Conservation (phyloP, 2,329 filamentous ascomycete genomes). For the Lasiodiplodia gonubiensis region DNA sequence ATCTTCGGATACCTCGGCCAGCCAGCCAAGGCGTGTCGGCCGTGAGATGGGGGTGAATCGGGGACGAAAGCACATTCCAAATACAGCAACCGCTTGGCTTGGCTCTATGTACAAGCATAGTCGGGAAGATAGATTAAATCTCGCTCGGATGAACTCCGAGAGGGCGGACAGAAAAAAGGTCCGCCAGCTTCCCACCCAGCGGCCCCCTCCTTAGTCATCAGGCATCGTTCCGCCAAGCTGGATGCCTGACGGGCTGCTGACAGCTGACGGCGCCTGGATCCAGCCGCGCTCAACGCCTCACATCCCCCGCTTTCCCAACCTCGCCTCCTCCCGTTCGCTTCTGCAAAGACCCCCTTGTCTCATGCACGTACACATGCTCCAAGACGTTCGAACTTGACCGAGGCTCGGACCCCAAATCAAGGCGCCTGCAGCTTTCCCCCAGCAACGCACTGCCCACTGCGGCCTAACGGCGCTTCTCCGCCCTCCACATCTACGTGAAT, state of each 20-base stretch:
- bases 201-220: constrained; percentile 9
- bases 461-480: background rate
- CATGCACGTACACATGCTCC: constrained; percentile 21
- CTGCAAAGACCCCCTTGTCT: constrained; percentile 9
- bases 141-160: no score
- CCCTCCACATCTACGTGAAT: no score
- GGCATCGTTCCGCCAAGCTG: background rate
- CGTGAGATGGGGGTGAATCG: no score
- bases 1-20: no score
- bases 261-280: background rate
- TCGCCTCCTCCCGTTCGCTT: constrained; percentile 10
- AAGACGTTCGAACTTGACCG: constrained; percentile 14
- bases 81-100: no score
- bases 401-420: background rate
- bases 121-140: no score
- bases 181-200: no score
- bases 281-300: constrained; percentile 16
- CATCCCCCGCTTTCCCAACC: background rate
- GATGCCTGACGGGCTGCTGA: background rate
- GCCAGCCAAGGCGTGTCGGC: no score
- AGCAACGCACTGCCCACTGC: background rate
- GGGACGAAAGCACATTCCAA: no score
- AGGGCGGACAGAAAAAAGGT: no score
- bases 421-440: constrained; percentile 6
- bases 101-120: no score